Evolutionary conservation across 306 rosid genomes (phyloP).

Genomic region (Castanopsis chinensis): DNA sequence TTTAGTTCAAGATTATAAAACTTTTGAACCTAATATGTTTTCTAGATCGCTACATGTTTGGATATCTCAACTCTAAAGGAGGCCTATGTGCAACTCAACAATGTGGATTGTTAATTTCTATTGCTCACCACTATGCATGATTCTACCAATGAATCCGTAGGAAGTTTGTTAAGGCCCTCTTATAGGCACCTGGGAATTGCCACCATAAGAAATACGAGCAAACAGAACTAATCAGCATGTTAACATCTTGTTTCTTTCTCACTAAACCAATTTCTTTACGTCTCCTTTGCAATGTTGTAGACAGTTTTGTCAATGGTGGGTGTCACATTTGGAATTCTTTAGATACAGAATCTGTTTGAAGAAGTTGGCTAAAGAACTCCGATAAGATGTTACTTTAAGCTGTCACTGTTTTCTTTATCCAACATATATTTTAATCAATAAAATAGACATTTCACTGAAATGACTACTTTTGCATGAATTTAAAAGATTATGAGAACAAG

Average conservation of each 20-base stretch:
- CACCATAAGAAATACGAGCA: no score
- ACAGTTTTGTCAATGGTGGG: background rate
- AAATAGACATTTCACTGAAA: constrained; percentile 3
- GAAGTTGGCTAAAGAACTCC: background rate
- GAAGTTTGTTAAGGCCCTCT: background rate
- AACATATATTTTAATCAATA: background rate
- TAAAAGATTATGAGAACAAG: constrained; percentile 77
- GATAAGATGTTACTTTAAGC: background rate
- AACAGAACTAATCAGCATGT: no score
- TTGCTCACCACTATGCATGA: no score
- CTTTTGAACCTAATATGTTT: no score
- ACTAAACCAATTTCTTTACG: background rate
- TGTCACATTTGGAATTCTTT: background rate
- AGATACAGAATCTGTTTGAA: background rate
- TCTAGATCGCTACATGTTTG: no score
- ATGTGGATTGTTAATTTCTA: no score
- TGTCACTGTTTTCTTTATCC: background rate
- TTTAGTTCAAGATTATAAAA: no score
- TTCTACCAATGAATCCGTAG: no score
- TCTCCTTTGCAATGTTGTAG: background rate
- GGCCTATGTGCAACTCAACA: no score
- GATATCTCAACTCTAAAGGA: no score
- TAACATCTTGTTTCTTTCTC: background rate
- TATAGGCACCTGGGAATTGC: background rate
- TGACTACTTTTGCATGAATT: constrained; percentile 59